These are phyloP conservation scores for Cytospora mali DNA, from an alignment of 2,329 filamentous ascomycete genomes.

Conservation along the genomic window DNA sequence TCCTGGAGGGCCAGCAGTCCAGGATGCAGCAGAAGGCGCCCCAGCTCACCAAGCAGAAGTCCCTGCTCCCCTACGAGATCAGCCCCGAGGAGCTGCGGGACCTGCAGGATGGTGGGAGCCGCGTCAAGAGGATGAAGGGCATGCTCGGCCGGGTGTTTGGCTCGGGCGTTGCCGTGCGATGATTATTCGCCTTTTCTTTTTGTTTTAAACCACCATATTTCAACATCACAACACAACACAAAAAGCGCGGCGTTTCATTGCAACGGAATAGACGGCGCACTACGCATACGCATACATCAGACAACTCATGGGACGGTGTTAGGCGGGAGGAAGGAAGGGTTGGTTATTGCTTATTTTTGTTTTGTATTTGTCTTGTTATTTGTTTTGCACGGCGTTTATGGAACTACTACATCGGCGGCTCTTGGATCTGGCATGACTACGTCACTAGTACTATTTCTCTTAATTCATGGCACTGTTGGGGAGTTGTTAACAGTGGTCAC, in stretches of 20 bases:
- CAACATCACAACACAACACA: background rate
- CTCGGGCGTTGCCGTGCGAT: constrained; percentile 44
- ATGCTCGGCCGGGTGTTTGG: constrained; percentile 58
- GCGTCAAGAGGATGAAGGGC: constrained; percentile 48
- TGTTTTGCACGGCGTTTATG: constrained; percentile 13
- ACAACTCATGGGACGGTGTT: constrained; percentile 5
- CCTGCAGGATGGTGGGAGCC: constrained; percentile 52
- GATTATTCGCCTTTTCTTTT: background rate
- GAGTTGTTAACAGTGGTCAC: constrained; percentile 11
- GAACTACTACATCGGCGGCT: background rate
- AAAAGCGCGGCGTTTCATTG: constrained; percentile 8
- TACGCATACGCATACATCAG: constrained; percentile 8
- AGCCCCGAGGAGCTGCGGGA: constrained; percentile 54
- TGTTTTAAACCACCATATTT: background rate
- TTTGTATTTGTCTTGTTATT: too few species aligned
- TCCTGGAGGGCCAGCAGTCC: constrained; percentile 39
- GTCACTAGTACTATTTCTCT: constrained; percentile 6
- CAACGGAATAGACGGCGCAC: constrained; percentile 18
- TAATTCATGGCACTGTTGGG: constrained; percentile 15
- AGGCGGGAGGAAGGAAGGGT: background rate
- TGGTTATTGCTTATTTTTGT: background rate
- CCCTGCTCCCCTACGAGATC: constrained; percentile 58
- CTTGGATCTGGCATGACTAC: constrained; percentile 2
- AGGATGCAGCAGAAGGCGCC: constrained; percentile 32
- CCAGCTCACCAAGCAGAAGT: constrained; percentile 30